A percentile compares a stretch with the other conserved stretches of the same genome.
phyloP scores from a whole-genome alignment of 306 rosid species.

The Corylus heterophylla region DNA sequence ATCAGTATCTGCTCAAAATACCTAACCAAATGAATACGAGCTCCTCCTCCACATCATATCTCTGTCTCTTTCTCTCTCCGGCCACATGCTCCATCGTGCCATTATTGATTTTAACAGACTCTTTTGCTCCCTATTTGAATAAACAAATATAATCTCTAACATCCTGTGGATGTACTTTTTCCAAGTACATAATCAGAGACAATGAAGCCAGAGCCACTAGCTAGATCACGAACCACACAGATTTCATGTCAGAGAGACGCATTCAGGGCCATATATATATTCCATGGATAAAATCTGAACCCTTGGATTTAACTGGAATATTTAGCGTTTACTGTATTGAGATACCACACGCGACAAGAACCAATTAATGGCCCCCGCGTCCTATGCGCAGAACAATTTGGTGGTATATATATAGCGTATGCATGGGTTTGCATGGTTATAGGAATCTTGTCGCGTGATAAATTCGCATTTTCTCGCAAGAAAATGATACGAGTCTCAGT shows the following conservation, averaged over 20 bases:
- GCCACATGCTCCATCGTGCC: conserved; percentile 23
- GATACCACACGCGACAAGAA: conserved; percentile 37
- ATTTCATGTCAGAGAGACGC: neutral
- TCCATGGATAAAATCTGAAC: conserved; percentile 31
- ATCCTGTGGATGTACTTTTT: conserved; percentile 23
- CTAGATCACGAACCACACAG: conserved; percentile 17
- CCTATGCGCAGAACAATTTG: neutral
- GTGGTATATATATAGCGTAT: neutral
- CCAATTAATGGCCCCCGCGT: conserved; percentile 28
- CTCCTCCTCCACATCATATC: neutral
- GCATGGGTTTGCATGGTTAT: neutral
- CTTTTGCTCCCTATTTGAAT: neutral
- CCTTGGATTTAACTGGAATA: conserved; percentile 25
- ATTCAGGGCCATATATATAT: conserved; percentile 26
- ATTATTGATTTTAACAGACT: neutral
- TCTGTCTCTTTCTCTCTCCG: neutral
- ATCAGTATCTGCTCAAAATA: neutral
- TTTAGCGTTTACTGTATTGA: conserved; percentile 9
- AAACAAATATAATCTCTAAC: neutral
- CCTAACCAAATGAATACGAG: neutral
- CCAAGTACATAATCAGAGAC: conserved; percentile 14
- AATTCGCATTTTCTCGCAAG: neutral
- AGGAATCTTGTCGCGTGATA: neutral
- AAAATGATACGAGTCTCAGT: no score
- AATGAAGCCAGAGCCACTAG: conserved; percentile 14